Conservation (phyloP, 2,329 filamentous ascomycete species). For the Trichoderma endophyticum region DNA sequence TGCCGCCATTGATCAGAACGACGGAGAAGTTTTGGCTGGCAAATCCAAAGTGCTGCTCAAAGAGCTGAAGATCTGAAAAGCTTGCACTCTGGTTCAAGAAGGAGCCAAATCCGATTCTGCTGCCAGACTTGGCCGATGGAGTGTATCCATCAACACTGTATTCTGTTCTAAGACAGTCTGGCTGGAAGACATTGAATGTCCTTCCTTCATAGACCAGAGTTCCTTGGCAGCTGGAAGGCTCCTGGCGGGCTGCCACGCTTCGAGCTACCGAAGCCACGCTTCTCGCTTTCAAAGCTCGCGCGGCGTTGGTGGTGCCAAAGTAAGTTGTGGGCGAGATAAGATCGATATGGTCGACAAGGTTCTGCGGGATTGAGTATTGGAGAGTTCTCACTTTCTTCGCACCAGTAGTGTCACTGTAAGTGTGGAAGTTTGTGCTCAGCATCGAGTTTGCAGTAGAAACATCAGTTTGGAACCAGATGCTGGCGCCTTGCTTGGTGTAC, state of each 20-base stretch:
- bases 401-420: background rate
- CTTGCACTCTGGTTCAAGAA: constrained; percentile 19
- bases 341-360: constrained; percentile 20
- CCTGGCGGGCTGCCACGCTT: background rate
- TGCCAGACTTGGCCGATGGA: constrained; percentile 11
- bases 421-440: constrained; percentile 7
- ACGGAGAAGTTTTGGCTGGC: constrained; percentile 15
- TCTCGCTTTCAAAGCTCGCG: background rate
- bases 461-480: background rate
- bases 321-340: constrained; percentile 21
- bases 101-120: constrained; percentile 17
- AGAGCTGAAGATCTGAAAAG: constrained; percentile 15
- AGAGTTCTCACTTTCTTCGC: constrained; percentile 16
- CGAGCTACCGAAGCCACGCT: background rate
- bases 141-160: constrained; percentile 22
- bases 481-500: background rate
- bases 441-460: constrained; percentile 4
- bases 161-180: constrained; percentile 17
- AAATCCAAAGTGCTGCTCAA: background rate
- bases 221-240: background rate
- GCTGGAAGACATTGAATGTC: constrained; percentile 6
- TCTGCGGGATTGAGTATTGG: constrained; percentile 22
- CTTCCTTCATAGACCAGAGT: background rate
- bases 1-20: constrained; percentile 7
- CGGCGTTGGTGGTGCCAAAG: constrained; percentile 14